phyloP scores from a whole-genome alignment of 106 monocot species.

The Allium fistulosum region DNA sequence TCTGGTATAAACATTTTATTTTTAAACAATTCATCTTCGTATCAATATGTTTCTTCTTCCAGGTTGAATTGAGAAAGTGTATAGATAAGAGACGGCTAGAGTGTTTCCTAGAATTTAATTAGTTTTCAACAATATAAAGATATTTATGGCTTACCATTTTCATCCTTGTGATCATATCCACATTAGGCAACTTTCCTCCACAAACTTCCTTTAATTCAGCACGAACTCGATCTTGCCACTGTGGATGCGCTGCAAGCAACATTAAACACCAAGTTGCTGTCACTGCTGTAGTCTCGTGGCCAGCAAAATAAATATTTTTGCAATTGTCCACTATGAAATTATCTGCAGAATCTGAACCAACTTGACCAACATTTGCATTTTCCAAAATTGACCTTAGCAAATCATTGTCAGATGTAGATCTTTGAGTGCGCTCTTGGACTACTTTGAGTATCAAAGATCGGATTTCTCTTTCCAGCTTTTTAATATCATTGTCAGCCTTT shows the following conservation, averaged over 20 bases:
- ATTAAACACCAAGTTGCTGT: slow-evolving; percentile 61
- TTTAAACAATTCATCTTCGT: no score
- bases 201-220: slow-evolving; percentile 45
- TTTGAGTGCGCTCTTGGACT: slow-evolving; percentile 17
- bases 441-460: slow-evolving; percentile 31
- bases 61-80: no score
- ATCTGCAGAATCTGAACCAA: slow-evolving; percentile 10
- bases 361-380: slow-evolving; percentile 2
- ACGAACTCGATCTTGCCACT: slow-evolving; percentile 62
- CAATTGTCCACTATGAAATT: slow-evolving; percentile 72
- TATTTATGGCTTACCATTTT: slow-evolving; percentile 28
- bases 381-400: slow-evolving; percentile 47
- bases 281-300: slow-evolving; percentile 58
- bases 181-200: slow-evolving; percentile 14
- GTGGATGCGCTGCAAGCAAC: slow-evolving; percentile 46
- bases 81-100: no score
- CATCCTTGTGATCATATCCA: slow-evolving; percentile 37
- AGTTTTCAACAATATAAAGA: no score
- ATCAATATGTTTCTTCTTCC: no score
- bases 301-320: slow-evolving; percentile 83
- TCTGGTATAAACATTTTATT: no score
- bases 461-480: slow-evolving; percentile 37
- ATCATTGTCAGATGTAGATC: slow-evolving; percentile 16
- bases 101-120: no score
- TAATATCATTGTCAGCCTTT: slow-evolving; percentile 28